Base-by-base conservation (phyloP, 164 flowering plant species). In the Sextonia rubra region DNA sequence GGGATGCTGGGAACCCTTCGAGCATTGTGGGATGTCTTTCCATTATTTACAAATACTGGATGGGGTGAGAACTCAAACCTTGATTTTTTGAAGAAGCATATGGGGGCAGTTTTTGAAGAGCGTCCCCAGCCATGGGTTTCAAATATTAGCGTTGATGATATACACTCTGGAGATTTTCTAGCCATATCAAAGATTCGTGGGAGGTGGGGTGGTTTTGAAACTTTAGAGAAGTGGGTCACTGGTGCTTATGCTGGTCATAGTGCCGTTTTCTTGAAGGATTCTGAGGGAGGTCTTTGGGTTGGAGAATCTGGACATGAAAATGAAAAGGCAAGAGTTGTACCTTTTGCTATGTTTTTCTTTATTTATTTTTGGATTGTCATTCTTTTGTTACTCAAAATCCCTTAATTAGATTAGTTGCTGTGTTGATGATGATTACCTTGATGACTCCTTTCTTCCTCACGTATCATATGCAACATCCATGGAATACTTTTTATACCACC, bases 191-290 rank as follows among this genome's bases (percentile, higher is more conserved):
- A 93, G 84, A 92, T 93, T 37, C 92, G 98, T 56, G 99, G 99
- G 62, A 80, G 91, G 30, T 96, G 98, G 99, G 99, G 99, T 80
- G 99, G 89, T 75, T 96, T 96, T 80, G 98, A 96, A 84, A 92
- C 98, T 29, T 75, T 96, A 61, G 97, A 93, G 86, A 96, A 96
- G 83, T 96, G 98, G 99, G 99, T 92, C 24, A 84, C 87, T 72
- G 99, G 99, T 73, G 73, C 99, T 72, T 93, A 88, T 86, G 99
- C 93, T 55, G 99, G 99, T 78, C 99, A 93, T 80, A 37, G 87
- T 70, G 98, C 99, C 79, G 90, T 96, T 65, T 92, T 90, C 85
- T 86, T 96, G 75, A 90, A 82, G 83, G 99, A 96, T 76, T 83
- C 95, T 60, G 94, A 92, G 68, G 99, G 99, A 69, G 89, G 92